Base-by-base conservation (phyloP, 495 filamentous ascomycete species). In the Hyaloscypha variabilis region DNA sequence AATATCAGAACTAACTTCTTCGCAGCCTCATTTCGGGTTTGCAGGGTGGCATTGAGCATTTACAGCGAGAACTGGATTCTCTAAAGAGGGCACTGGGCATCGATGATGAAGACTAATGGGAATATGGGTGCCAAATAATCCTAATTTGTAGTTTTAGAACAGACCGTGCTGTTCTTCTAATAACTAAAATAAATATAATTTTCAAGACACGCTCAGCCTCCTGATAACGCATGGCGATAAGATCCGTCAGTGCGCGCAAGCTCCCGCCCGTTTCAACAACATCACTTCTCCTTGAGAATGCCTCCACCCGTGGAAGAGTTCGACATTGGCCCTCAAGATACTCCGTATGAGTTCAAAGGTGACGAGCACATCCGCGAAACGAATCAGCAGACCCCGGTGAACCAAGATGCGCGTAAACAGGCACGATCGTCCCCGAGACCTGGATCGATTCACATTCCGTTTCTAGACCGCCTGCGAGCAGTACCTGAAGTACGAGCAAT, bases 1-100 rank as follows among this genome's bases (percentile, higher is more conserved):
- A 46, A 46, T 17, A 19, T 1, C 17, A 8, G 3, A 1, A 46
- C 10, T 17, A 17, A 46, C 10, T 46, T 0, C 11, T 17, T 46
- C 39, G 19, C 39, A 46, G 64, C 3, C 26, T 72, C 8, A 51
- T 72, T 3, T 69, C 66, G 36, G 70, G 70, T 0, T 25, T 72
- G 23, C 64, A 72, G 49, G 64, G 64, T 14, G 70, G 70, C 11
- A 72, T 72, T 61, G 60, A 72, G 30, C 64, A 69, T 61, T 62
- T 72, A 25, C 70, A 69, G 25, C 46, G 62, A 31, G 70, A 72
- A 26, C 52, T 72, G 42, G 65, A 69, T 56, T 53, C 67, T 13
- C 56, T 72, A 28, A 72, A 72, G 31, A 67, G 54, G 42, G 67
- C 64, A 2, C 30, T 72, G 42, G 70, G 70, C n/a, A 67, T 72